phyloP scores from a whole-genome alignment of 2,329 filamentous ascomycete genomes.

The Harringtonia lauricola region DNA sequence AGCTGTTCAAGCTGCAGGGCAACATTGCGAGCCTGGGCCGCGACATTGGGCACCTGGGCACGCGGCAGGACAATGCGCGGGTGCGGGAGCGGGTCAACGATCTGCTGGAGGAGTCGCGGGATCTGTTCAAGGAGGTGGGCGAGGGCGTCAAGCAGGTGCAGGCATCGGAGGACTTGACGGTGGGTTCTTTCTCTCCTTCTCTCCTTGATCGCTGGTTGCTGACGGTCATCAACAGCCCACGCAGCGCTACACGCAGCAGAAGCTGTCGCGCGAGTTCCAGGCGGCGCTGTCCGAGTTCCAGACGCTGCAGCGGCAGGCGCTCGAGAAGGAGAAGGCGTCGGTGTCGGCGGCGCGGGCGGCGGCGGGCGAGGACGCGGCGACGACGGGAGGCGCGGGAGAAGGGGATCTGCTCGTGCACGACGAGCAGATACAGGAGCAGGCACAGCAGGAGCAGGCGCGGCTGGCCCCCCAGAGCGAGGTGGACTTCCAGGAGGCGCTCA shows the following conservation, averaged over 20 bases:
- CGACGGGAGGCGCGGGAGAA: conserved; percentile 10
- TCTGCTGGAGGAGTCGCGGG: conserved; percentile 74
- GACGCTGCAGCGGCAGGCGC: conserved; percentile 72
- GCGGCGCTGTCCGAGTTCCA: conserved; percentile 85
- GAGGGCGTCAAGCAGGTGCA: conserved; percentile 91
- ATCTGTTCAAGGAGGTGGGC: conserved; percentile 81
- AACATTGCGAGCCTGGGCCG: conserved; percentile 78
- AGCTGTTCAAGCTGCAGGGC: conserved; percentile 79
- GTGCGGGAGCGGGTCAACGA: conserved; percentile 85
- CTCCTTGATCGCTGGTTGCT: not conserved
- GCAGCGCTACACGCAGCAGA: conserved; percentile 94
- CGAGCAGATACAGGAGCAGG: conserved; percentile 32
- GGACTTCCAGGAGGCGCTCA: conserved; percentile 92
- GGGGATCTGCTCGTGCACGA: conserved; percentile 12
- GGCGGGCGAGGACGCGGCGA: conserved; percentile 46
- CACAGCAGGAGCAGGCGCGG: conserved; percentile 61
- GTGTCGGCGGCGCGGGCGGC: conserved; percentile 74
- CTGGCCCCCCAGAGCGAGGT: conserved; percentile 89
- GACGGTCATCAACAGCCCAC: conserved; percentile 54
- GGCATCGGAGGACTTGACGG: conserved; percentile 73
- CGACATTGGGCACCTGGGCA: conserved; percentile 78
- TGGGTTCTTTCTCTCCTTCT: conserved; percentile 28
- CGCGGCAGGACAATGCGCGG: conserved; percentile 80
- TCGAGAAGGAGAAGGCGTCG: conserved; percentile 87
- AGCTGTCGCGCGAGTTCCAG: conserved; percentile 88